Evolutionary conservation across 768 basidiomycete genomes (phyloP), one percentile per base, ranked within the genome.

Genomic region (Kwoniella newhampshirensis): DNA sequence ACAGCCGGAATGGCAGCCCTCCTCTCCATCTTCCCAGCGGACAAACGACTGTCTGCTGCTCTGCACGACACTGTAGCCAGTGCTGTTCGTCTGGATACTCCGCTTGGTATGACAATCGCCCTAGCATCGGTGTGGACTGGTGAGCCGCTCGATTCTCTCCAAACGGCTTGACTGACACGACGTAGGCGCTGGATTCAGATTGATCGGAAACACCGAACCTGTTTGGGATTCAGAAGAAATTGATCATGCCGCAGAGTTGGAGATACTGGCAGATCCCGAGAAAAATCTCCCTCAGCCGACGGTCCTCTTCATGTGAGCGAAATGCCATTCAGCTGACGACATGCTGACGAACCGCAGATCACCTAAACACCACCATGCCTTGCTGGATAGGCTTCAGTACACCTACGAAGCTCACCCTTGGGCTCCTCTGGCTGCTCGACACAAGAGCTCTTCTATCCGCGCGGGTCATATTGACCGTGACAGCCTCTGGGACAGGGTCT

Each of bases 1-100:
- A 93, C 90, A 2, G 89, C 92, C 3, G 92, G 89, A 30, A 86
- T 92, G n/a, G 84, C 89, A 0, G 87, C 87, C 2, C 79, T 84
- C 21, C 85, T 87, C 32, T 83, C 85, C 4, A 72, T 92, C 20
- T 83, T 94, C 64, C 91, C 92, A 2, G 78, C 84, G 9, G 82
- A 87, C 21, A 84, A 84, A 43, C 61, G 66, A 79, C 83, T 12
- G 65, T 91, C 39, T 83, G 54, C 66, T 0, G 52, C 87, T 4
- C 77, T 85, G 5, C 75, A 87, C 49, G 92, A 96, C 74, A 88
- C 86, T 6, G 78, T 97, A 30, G 81, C 87, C 11, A 92, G 89
- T 23, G 82, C 83, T 2, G 83, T 89, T 69, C 80, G 86, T 1
- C 70, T 96, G 51, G 83, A 85, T 54, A 85, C 85, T 0, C 83